These are phyloP conservation scores for Podaxis sp. DNA, from an alignment of 768 basidiomycete genomes.

Conservation along the genomic window DNA sequence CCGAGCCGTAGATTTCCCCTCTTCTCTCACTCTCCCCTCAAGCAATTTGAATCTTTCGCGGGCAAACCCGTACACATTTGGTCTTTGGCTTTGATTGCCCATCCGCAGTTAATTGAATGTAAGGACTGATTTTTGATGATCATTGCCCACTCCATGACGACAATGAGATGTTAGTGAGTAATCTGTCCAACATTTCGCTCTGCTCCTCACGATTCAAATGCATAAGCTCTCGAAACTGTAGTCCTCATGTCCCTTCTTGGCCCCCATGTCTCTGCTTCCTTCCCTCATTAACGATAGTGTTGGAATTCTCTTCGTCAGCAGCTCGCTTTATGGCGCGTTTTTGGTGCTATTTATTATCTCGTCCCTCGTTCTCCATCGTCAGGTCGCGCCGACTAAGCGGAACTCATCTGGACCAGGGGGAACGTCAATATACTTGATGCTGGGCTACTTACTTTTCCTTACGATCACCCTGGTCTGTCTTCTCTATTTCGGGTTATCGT, in stretches of 20 bases:
- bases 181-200: not conserved
- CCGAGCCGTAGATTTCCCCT: too few species aligned
- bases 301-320: not conserved
- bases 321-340: not conserved
- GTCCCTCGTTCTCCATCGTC: not conserved
- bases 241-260: not conserved
- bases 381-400: not conserved
- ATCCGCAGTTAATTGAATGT: too few species aligned
- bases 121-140: too few species aligned
- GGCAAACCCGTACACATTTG: too few species aligned
- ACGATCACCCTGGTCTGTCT: not conserved
- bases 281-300: not conserved
- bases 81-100: too few species aligned
- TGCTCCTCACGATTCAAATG: not conserved
- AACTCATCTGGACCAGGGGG: not conserved
- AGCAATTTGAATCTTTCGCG: too few species aligned
- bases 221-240: not conserved
- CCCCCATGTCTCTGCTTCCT: not conserved
- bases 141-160: too few species aligned
- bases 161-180: too few species aligned
- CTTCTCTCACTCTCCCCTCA: too few species aligned
- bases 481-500: not conserved
- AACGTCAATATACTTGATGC: not conserved
- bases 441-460: not conserved
- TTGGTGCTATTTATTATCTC: slow-evolving; percentile 1